Evolutionary conservation across 306 rosid species (phyloP).

Genomic region (Hippophae gyantsensis): DNA sequence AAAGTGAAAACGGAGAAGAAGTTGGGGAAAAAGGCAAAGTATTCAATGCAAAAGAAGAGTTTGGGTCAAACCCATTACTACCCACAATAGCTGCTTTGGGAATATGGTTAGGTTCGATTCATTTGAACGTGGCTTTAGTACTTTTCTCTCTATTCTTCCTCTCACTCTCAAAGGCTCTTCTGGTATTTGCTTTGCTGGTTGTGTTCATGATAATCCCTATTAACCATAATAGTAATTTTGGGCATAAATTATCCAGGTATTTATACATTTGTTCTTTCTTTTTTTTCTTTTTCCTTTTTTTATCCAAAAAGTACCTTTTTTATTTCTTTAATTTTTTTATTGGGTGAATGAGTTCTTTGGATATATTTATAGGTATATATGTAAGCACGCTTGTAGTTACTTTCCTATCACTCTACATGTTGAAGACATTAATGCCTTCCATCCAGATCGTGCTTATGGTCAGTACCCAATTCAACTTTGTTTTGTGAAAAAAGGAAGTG

Average conservation of each 20-base stretch:
- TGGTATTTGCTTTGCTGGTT: slow-evolving; percentile 51
- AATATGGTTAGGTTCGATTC: slow-evolving; percentile 70
- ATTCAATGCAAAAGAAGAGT: slow-evolving; percentile 26
- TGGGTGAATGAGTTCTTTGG: neutral
- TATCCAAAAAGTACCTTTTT: neutral
- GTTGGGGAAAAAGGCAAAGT: too few species aligned
- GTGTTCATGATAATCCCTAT: slow-evolving; percentile 49
- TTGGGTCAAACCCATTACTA: slow-evolving; percentile 14
- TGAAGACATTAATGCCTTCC: slow-evolving; percentile 65
- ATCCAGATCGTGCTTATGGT: slow-evolving; percentile 74
- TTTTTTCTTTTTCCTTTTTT: neutral
- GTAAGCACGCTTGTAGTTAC: slow-evolving; percentile 56
- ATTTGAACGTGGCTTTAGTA: slow-evolving; percentile 37
- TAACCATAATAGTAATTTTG: slow-evolving; percentile 42
- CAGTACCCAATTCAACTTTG: neutral
- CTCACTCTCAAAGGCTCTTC: slow-evolving; percentile 45
- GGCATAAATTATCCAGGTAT: slow-evolving; percentile 51
- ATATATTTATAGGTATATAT: slow-evolving; percentile 41
- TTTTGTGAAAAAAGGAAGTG: neutral
- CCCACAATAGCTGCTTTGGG: slow-evolving; percentile 34
- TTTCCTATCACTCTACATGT: slow-evolving; percentile 73
- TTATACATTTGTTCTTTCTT: neutral
- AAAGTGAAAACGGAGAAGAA: too few species aligned
- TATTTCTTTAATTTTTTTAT: neutral
- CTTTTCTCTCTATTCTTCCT: slow-evolving; percentile 50